Base-by-base conservation (phyloP, 192 early-diverging fungal genomes). In the Gonapodya prolifera region DNA sequence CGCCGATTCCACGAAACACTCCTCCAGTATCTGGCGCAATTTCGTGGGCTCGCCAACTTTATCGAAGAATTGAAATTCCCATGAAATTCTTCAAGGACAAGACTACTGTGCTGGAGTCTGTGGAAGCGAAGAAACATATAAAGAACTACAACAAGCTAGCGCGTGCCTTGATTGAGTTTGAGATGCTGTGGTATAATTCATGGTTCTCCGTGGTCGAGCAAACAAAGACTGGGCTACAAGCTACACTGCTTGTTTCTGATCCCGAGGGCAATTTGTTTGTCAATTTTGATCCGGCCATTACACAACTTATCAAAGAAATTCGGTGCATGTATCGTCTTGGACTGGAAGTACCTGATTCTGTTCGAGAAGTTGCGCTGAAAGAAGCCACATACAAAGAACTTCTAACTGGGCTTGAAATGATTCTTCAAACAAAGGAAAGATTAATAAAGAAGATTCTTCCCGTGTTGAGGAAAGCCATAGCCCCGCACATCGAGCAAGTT, bases 101-200 rank as follows among this genome's bases (percentile, higher is more conserved):
- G 76, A 89, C 89, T 8, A 73, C 76, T 34, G 86, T 90, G 13
- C 79, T 90, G 2, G 88, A 89, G 1, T 84, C 83, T 30, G 34
- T 81, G 31, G 89, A 90, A 34, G 85, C 88, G 2, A 89, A 87
- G 75, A 90, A 90, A 70, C 88, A 90, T 77, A 88, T 90, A 61
- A 82, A 85, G 33, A 89, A 90, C 80, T 90, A 90, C 86, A 90
- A 90, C 78, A 90, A 87, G 75, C 84, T 90, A 34, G 88, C 89
- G 1, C 77, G 89, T 2, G 89, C 88, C 0, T 77, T 90, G 69
- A 86, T 90, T 76, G 89, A 90, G 77, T 90, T 88, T 77, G 88
- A 90, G 75, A 31, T 89, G 61, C 77, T 90, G 17, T 90, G 88
- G 88, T 79, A 90, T 80, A 70, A 81, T 31, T 81, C 88, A 0